Evolutionary conservation across 2,329 filamentous ascomycete species (phyloP).

Genomic region (Fusarium brevicatenulatum): DNA sequence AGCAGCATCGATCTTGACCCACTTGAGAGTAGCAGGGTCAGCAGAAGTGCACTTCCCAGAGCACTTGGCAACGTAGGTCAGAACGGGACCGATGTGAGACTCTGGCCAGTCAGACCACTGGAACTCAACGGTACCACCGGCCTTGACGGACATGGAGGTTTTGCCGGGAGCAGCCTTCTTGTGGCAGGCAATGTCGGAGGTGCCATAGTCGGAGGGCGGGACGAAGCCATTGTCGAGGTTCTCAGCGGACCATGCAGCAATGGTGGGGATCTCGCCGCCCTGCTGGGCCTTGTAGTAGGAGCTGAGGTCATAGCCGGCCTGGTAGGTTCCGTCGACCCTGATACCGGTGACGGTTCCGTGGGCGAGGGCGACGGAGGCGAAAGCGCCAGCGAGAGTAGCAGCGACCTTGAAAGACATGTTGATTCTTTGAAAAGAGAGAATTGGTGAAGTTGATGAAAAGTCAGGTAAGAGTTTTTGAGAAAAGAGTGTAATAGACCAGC

Average conservation of each 20-base stretch:
- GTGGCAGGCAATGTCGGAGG: constrained; percentile 60
- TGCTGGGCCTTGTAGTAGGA: constrained; percentile 39
- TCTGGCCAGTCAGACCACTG: constrained; percentile 57
- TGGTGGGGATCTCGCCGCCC: constrained; percentile 31
- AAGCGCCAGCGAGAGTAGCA: constrained; percentile 34
- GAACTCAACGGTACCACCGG: constrained; percentile 54
- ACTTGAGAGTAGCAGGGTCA: constrained; percentile 64
- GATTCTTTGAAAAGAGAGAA: background rate
- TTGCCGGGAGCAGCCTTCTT: constrained; percentile 50
- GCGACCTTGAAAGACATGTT: constrained; percentile 40
- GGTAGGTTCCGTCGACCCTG: constrained; percentile 37
- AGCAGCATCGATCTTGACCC: constrained; percentile 73
- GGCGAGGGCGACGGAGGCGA: constrained; percentile 36
- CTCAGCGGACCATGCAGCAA: constrained; percentile 54
- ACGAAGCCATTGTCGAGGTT: constrained; percentile 64
- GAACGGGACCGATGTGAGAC: constrained; percentile 63
- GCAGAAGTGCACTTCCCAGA: constrained; percentile 61
- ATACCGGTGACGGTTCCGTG: constrained; percentile 41
- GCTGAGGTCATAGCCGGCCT: constrained; percentile 30
- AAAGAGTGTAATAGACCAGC: constrained; percentile 39
- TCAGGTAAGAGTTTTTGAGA: background rate
- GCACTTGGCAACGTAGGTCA: constrained; percentile 72
- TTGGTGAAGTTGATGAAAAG: background rate
- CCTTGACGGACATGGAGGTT: constrained; percentile 50
- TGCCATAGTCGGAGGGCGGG: constrained; percentile 51